Evolutionary conservation across 352 stramenopile species (phyloP), one percentile per base, ranked within the genome.

Genomic region (Phytophthora sansomeana): DNA sequence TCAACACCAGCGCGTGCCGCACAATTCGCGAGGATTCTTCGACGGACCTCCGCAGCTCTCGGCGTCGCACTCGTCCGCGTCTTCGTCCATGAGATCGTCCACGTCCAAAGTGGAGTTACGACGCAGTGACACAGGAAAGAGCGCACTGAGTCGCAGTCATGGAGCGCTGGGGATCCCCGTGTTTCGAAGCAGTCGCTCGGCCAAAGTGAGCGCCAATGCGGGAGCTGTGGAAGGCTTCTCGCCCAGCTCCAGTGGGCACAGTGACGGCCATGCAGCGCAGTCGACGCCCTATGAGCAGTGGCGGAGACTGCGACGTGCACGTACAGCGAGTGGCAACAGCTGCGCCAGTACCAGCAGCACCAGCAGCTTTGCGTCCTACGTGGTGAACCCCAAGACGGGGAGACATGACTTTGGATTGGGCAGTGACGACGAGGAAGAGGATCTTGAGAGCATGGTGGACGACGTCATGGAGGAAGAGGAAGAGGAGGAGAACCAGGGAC

Each of bases 301-400:
- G 70, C 64, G 71, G 50, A 63, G 70, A 43, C 60, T 88, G 35
- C 69, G 82, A 19, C 54, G 84, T 13, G 61, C 80, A 8, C 82
- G 84, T 33, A 90, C 81, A 6, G 75, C 83, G 3, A 91, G 80
- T 70, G 82, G 79, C 39, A 90, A 92, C 61, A 92, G 84, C 63
- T 79, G 70, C 41, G 69, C 72, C 17, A 91, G 78, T 56, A 92
- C 82, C 14, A 85, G 77, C 57, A 84, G 73, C 57, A 78, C 68
- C 26, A 89, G 67, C 53, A 80, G 77, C 43, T 81, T 79, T 43
- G 79, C 78, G 43, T 80, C 80, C 9, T 81, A 80, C 51, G 69
- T 84, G 59, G 67, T 85, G 49, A 78, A 85, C 43, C 57, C 71
- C 46, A 30, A 81, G 57, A 65, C 80, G 44, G 72, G 72, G 56